Evolutionary conservation across 805 yeast genomes (phyloP), one percentile per base, ranked within the genome.

Genomic region (Candida pini): DNA sequence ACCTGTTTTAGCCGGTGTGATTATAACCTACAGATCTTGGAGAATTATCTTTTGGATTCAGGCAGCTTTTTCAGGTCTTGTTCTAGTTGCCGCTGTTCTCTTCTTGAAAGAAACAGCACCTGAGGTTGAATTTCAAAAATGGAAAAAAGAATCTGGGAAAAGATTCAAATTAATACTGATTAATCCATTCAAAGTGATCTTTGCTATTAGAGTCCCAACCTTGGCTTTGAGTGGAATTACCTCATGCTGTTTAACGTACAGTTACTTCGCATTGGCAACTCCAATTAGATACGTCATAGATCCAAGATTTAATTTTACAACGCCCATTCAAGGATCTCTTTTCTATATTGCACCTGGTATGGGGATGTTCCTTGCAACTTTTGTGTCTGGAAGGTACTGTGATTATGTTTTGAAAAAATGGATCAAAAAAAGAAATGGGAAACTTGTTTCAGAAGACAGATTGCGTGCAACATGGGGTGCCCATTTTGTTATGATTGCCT

Each of bases 331-430:
- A 38, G 70, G 74, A 28, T 67, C 75, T 0, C 49, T 74, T 17
- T 73, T 74, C 45, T 74, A 73, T 43, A 51, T 74, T 4, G 69
- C 78, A 4, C 76, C 78, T 1, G 79, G 78, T 2, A 9, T 52
- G 12, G 81, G 81, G 0, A 71, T 70, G 48, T 34, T 73, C 2
- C 29, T 49, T 1, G 78, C 78, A 1, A 61, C 76, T 6, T 60
- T 66, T 20, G 39, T 69, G 40, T 77, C 78, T 4, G 80, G 79
- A 0, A 51, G 56, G 33, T 65, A 60, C 57, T 71, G 78, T 1
- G 79, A 74, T 49, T 45, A 48, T 28, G 52, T 58, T 19, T 75
- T 73, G 9, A 62, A 58, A 31, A 58, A 58, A 35, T 63, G 63
- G 41, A 66, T 65, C 17, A 52, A 44, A 36, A 56, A 49, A 14